phyloP scores from a whole-genome alignment of 257 asterid species.

The Hygrophila difformis region DNA sequence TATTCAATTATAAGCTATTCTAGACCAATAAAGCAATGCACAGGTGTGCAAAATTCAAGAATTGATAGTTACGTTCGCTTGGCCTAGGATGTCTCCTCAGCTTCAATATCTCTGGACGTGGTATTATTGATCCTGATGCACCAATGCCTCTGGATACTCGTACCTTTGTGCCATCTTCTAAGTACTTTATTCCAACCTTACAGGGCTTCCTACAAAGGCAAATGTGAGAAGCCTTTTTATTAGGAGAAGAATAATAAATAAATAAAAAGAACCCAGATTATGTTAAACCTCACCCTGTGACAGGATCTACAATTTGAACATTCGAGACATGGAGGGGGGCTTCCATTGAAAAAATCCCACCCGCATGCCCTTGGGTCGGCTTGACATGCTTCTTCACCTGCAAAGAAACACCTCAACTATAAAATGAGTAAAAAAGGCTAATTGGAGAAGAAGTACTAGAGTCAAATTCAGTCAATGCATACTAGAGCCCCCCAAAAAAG shows the following conservation, averaged over 20 bases:
- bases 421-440: too few species aligned
- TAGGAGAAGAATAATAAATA: neutral
- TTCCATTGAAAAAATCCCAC: conserved; percentile 92
- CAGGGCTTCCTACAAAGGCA: conserved; percentile 56
- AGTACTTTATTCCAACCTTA: conserved; percentile 70
- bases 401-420: too few species aligned
- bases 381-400: conserved; percentile 97
- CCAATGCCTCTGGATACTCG: conserved; percentile 85
- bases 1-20: too few species aligned
- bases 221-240: conserved; percentile 19
- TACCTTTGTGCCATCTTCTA: conserved; percentile 83
- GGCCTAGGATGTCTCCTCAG: conserved; percentile 84
- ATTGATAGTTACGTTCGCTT: conserved; percentile 47
- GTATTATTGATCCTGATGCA: conserved; percentile 77
- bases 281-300: conserved; percentile 55
- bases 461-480: too few species aligned
- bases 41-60: neutral
- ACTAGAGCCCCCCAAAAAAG: too few species aligned
- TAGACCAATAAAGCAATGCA: too few species aligned
- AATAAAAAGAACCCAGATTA: conserved; percentile 1
- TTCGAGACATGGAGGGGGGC: conserved; percentile 95
- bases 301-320: conserved; percentile 88
- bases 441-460: neutral
- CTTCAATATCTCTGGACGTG: conserved; percentile 88
- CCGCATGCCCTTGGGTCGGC: conserved; percentile 97